Evolutionary conservation across 1,284 basidiomycete genomes (phyloP).

Genomic region (Termitomyces sp.): DNA sequence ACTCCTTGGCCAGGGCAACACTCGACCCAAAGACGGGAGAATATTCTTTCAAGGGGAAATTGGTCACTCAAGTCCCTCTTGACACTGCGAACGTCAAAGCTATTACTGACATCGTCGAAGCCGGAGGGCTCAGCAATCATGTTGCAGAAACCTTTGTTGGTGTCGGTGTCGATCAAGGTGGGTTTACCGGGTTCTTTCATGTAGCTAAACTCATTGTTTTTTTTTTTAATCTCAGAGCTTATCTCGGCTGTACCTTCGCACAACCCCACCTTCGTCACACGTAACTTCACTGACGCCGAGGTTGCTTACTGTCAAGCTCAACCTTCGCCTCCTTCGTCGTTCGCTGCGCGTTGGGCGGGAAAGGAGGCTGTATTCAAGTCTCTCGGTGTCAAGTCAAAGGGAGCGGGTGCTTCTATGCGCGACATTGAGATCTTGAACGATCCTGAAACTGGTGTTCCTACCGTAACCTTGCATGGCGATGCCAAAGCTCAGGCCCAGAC

Average conservation of each 20-base stretch:
- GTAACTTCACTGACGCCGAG: constrained; percentile 93
- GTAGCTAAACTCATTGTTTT: constrained; percentile 5
- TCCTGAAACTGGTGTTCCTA: constrained; percentile 57
- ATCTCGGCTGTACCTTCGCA: constrained; percentile 89
- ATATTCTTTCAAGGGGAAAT: constrained; percentile 72
- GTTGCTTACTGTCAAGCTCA: constrained; percentile 85
- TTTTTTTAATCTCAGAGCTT: constrained; percentile 55
- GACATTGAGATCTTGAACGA: constrained; percentile 93
- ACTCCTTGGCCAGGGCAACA: constrained; percentile 87
- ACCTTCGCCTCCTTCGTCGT: constrained; percentile 84
- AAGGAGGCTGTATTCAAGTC: constrained; percentile 99
- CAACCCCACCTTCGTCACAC: constrained; percentile 83
- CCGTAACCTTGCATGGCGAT: constrained; percentile 79
- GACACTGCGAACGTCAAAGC: constrained; percentile 68
- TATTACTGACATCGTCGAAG: constrained; percentile 49
- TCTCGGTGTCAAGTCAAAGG: constrained; percentile 87
- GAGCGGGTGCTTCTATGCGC: constrained; percentile 89
- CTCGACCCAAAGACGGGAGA: constrained; percentile 81
- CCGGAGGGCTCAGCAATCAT: constrained; percentile 32
- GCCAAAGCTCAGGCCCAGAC: constrained; percentile 69
- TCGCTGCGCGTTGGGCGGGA: constrained; percentile 94
- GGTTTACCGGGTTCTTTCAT: constrained; percentile 14
- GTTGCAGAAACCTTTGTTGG: constrained; percentile 44
- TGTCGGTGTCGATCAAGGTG: constrained; percentile 85
- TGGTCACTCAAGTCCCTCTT: constrained; percentile 47